Base-by-base conservation (phyloP, 2,329 filamentous ascomycete genomes). In the Cladosporium sp. region DNA sequence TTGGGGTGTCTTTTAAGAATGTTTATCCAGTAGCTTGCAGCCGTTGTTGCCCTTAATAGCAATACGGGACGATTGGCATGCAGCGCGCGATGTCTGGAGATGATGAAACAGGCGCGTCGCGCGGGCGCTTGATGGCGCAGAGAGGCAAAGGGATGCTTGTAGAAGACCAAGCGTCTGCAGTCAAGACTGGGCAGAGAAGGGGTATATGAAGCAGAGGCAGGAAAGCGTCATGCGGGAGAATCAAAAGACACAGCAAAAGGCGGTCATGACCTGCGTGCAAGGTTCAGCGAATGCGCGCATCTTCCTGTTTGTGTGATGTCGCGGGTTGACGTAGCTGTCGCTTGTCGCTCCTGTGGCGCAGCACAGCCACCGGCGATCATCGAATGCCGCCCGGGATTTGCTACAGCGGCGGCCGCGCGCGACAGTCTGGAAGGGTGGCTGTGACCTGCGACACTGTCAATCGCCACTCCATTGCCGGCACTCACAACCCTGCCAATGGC, bases 41-140 rank as follows among this genome's bases (percentile, higher is more conserved):
- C 14, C 7, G 38, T 32, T 50, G 40, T 43, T 50, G 48, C 40
- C 48, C 40, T 33, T 50, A 50, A 50, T 43, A 50, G 48, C 33
- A 43, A 8, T 33, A 28, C 28, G 40, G 31, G 48, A 50, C 40
- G 48, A 50, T 50, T 50, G 48, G 48, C 35, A 50, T 50, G 48
- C 48, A 19, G 38, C 48, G 40, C 48, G 48, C 37, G 46, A 19
- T 28, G 9, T 13, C 22, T 28, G 35, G 31, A 49, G 19, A 22
- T n/a, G 16, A 13, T 50, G 48, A 50, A 34, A 50, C 48, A 50
- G 35, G 35, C 35, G 35, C 40, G 33, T 49, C 46, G 35, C 31
- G 13, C 32, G 48, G 46, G 48, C 48, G 48, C 48, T 40, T 50
- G 42, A 13, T 50, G 48, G 43, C 35, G 22, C 48, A 50, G 48